Evolutionary conservation across 305 asterid genomes (phyloP), one percentile per base, ranked within the genome.

Genomic region (Fraxinus paxiana): DNA sequence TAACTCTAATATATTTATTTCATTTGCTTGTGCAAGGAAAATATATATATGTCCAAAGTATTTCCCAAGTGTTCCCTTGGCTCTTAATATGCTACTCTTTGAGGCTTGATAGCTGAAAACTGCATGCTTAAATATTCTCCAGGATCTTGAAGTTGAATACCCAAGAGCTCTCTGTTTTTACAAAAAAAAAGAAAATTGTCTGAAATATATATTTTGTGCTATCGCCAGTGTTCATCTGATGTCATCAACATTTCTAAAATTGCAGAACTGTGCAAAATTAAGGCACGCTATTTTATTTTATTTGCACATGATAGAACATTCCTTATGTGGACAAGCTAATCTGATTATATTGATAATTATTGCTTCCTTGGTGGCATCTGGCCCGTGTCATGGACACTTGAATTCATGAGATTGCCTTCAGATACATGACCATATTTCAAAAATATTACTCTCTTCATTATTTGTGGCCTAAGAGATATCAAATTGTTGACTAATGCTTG

Each of bases 11-110:
- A 9, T 30, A 56, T 65, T 12, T 80, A 73, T 75, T 59, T 83
- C 84, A 85, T 80, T 24, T 26, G 65, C 18, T 18, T 34, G 31
- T 70, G n/a, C 73, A 65, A 18, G 76, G 72, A 43, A 51, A 17
- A 46, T 31, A 75, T 77, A 75, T 77, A 43, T 12, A 13, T 13
- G 18, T 43, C 54, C n/a, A 43, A 43, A 43, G 17, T 43, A 12
- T 43, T 43, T 43, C 54, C 5, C 2, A 43, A 43, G 5, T 12
- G 0, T 10, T 67, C 10, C 28, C 37, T 67, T 26, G 73, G 18
- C 37, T 67, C 73, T 8, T 67, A 61, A 22, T 20, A 20, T 8
- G 17, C 34, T 61, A 22, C 71, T 8, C 6, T 61, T 24, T 61
- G 71, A 61, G 34, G 33, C 15, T 61, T 7, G 31, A 7, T 61